Evolutionary conservation across 2,329 filamentous ascomycete species (phyloP).

Genomic region (Xylaria sp.): DNA sequence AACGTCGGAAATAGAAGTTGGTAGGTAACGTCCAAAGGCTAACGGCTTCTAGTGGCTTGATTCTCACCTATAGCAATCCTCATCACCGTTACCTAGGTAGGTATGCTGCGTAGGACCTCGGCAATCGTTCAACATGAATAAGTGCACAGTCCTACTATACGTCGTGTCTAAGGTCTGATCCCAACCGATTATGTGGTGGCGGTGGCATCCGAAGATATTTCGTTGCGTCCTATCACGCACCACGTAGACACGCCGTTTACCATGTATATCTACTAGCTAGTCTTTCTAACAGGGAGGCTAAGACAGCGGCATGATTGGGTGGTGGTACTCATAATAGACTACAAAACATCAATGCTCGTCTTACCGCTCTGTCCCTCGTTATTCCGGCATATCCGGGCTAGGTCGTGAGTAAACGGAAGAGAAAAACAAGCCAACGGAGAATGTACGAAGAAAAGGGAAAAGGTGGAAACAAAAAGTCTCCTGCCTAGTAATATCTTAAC

Average conservation of each 20-base stretch:
- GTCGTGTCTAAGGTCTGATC: not conserved
- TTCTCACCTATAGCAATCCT: not conserved
- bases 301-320: not conserved
- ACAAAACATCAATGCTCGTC: not conserved
- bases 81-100: not conserved
- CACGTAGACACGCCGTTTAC: not conserved
- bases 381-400: constrained; percentile 1
- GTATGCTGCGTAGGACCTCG: not conserved
- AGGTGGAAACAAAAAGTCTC: not conserved
- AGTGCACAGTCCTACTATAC: not conserved
- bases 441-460: not conserved
- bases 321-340: not conserved
- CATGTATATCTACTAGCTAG: not conserved
- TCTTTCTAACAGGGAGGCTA: not conserved
- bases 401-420: not conserved
- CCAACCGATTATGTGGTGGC: not conserved
- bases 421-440: not conserved
- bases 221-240: not conserved
- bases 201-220: not conserved
- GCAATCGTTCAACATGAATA: not conserved
- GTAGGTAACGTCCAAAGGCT: not conserved
- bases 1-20: not conserved
- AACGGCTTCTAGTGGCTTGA: not conserved
- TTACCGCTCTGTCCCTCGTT: not conserved
- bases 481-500: not conserved